Conservation (phyloP, 192 early-diverging fungal genomes). For the Umbelopsis vinacea region DNA sequence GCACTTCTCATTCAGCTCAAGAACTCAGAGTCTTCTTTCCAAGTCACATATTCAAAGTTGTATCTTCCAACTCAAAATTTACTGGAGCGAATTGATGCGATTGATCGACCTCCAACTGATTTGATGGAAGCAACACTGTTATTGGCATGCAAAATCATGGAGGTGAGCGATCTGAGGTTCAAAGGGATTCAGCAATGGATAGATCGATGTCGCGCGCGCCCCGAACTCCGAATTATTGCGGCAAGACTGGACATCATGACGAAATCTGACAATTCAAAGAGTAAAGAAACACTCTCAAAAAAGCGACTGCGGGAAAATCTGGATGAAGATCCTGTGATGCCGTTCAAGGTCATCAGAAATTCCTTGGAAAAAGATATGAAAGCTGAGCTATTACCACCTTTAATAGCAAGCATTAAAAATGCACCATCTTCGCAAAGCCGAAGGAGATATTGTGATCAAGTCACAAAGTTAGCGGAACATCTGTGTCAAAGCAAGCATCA, state of each 20-base stretch:
- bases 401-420: background rate
- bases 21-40: background rate
- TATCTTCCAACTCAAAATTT: background rate
- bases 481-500: slow-evolving; percentile 1
- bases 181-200: background rate
- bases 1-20: background rate
- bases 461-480: background rate
- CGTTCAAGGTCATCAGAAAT: background rate
- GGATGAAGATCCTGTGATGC: background rate
- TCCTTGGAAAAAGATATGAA: background rate
- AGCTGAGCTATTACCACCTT: background rate
- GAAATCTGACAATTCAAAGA: background rate
- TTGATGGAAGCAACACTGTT: background rate
- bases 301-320: background rate
- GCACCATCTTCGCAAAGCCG: background rate
- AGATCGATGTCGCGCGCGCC: background rate
- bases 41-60: background rate
- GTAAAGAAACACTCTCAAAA: background rate
- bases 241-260: background rate
- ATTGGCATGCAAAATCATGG: slow-evolving; percentile 16
- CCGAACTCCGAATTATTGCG: slow-evolving; percentile 1
- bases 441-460: slow-evolving; percentile 10
- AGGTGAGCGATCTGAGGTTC: background rate
- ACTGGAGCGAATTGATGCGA: background rate
- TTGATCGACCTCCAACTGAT: background rate